phyloP scores from a whole-genome alignment of 2,329 filamentous ascomycete species.

The Lasiodiplodia theobromae region DNA sequence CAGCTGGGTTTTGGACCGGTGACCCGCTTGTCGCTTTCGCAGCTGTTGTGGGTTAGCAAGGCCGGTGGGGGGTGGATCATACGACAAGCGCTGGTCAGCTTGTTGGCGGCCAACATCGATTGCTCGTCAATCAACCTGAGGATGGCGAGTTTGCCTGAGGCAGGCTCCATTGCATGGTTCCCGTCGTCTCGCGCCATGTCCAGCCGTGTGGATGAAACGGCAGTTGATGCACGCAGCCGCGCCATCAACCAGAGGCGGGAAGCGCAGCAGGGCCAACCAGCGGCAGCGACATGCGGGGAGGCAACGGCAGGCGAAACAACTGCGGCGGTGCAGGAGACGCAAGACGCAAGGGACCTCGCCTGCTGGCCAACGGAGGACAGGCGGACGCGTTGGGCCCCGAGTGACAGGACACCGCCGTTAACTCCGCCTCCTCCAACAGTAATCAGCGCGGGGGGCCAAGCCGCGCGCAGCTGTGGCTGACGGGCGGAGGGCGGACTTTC shows the following conservation, averaged over 20 bases:
- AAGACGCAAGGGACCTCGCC: constrained; percentile 15
- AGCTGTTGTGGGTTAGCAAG: constrained; percentile 23
- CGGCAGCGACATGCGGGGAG: constrained; percentile 5
- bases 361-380: neutral
- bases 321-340: constrained; percentile 20
- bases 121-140: constrained; percentile 4
- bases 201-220: constrained; percentile 19
- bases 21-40: constrained; percentile 17
- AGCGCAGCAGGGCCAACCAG: constrained; percentile 22
- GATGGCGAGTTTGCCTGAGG: constrained; percentile 10
- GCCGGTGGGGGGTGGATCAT: constrained; percentile 20
- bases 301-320: constrained; percentile 6
- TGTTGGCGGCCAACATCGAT: constrained; percentile 12
- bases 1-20: constrained; percentile 2
- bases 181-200: neutral
- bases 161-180: neutral
- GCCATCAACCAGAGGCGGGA: constrained; percentile 19
- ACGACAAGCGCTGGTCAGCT: constrained; percentile 3
- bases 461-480: neutral
- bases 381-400: neutral
- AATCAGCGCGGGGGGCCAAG: constrained; percentile 1
- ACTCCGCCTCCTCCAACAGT: constrained; percentile 23
- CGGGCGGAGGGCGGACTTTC: constrained; percentile 1
- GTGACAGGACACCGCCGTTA: constrained; percentile 16
- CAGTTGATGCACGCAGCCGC: constrained; percentile 23